A percentile compares a stretch with the other conserved stretches of the same genome.
phyloP scores from a whole-genome alignment of 306 rosid genomes.

The Arachis hypogaea region DNA sequence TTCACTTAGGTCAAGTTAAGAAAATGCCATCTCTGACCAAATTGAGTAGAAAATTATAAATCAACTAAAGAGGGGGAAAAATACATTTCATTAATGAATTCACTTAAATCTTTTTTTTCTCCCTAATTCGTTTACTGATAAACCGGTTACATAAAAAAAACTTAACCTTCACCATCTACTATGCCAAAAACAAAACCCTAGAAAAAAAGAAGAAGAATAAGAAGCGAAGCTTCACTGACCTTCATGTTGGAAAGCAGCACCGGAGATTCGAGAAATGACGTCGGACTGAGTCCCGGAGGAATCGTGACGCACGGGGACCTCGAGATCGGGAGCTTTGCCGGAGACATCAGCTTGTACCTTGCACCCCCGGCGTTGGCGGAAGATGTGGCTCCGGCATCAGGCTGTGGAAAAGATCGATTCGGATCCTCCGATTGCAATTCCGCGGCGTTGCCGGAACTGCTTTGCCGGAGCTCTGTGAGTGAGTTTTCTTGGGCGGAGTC shows the following conservation, averaged over 20 bases:
- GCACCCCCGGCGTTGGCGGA: conserved; percentile 46
- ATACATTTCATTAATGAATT: conserved; percentile 19
- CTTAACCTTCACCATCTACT: conserved; percentile 6
- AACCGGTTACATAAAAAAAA: conserved; percentile 41
- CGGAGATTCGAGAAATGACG: conserved; percentile 91
- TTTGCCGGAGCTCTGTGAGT: conserved; percentile 39
- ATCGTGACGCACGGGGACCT: conserved; percentile 77
- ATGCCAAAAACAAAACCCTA: conserved; percentile 14
- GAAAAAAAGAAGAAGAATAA: neutral
- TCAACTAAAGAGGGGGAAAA: neutral
- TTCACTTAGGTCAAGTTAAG: conserved; percentile 36
- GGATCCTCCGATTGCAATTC: conserved; percentile 42
- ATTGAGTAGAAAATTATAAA: neutral
- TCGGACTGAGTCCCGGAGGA: conserved; percentile 90
- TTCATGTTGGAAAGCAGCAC: conserved; percentile 87
- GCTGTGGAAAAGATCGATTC: conserved; percentile 31
- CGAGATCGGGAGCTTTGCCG: conserved; percentile 98
- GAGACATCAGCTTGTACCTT: conserved; percentile 89
- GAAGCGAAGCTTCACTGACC: conserved; percentile 50
- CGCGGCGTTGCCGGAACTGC: neutral
- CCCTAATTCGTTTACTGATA: neutral
- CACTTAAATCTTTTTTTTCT: conserved; percentile 1
- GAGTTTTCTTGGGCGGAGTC: conserved; percentile 43
- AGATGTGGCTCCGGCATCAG: neutral
- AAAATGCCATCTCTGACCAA: conserved; percentile 37